Conservation (phyloP, 2,329 filamentous ascomycete genomes). For the Madurella mycetomatis region DNA sequence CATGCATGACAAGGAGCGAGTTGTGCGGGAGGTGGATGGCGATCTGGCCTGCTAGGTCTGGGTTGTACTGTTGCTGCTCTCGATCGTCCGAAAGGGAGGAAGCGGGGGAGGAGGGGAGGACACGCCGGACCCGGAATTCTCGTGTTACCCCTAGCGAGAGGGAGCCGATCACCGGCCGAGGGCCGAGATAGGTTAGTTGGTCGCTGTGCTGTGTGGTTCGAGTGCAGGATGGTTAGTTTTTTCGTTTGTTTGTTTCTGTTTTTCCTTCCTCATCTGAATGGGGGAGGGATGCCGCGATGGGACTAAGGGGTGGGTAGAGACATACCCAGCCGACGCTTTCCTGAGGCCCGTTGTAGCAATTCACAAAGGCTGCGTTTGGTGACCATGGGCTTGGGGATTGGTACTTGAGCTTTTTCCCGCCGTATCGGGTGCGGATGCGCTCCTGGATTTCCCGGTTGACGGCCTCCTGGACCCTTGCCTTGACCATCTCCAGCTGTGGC, state of each 20-base stretch:
- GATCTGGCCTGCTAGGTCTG: conserved; percentile 76
- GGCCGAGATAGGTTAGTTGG: conserved; percentile 88
- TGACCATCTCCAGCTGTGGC: conserved; percentile 67
- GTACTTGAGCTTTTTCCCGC: conserved; percentile 67
- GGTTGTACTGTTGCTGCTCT: conserved; percentile 54
- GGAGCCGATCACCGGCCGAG: conserved; percentile 81
- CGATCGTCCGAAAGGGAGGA: conserved; percentile 43
- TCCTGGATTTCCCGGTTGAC: conserved; percentile 75
- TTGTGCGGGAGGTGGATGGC: conserved; percentile 93
- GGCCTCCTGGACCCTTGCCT: conserved; percentile 62
- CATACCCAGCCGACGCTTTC: conserved; percentile 74
- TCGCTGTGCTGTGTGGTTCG: conserved; percentile 61
- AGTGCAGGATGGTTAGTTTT: neutral
- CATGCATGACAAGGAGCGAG: conserved; percentile 90
- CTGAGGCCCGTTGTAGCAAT: conserved; percentile 79
- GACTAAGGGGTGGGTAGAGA: neutral
- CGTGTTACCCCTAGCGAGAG: conserved; percentile 87
- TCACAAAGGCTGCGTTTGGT: conserved; percentile 90
- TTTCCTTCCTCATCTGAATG: no score
- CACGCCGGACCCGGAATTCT: conserved; percentile 81
- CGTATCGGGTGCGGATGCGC: conserved; percentile 64
- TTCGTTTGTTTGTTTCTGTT: neutral
- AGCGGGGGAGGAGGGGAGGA: conserved; percentile 51
- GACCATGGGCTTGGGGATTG: conserved; percentile 71
- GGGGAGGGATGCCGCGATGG: neutral